phyloP scores from a whole-genome alignment of 371 early-diverging fungal genomes.

The Mortierella sp. region DNA sequence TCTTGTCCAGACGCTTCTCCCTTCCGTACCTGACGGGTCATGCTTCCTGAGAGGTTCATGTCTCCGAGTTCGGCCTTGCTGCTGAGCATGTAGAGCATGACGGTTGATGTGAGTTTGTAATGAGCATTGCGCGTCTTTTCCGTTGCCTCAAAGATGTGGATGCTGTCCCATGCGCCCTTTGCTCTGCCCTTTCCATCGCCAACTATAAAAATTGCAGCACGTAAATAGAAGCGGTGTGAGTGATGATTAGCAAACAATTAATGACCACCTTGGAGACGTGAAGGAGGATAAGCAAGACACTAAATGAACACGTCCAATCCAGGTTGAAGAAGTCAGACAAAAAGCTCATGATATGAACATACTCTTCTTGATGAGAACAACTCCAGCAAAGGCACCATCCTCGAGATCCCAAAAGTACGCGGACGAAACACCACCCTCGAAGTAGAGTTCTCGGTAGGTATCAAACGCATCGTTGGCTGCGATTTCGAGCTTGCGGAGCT shows the following conservation, averaged over 20 bases:
- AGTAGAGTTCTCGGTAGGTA: constrained; percentile 97
- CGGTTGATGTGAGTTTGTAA: constrained; percentile 96
- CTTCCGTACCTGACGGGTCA: constrained; percentile 90
- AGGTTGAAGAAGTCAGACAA: background rate
- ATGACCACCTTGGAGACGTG: background rate
- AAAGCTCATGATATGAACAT: constrained; percentile 10
- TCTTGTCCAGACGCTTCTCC: background rate
- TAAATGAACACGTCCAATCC: too few relatives aligned
- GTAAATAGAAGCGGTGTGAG: background rate
- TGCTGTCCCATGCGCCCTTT: constrained; percentile 99
- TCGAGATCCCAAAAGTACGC: constrained; percentile 94
- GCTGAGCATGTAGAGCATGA: constrained; percentile 93
- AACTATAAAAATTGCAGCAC: constrained; percentile 58
- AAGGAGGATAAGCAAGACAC: background rate
- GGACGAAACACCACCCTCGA: constrained; percentile 96
- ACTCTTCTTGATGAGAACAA: constrained; percentile 97
- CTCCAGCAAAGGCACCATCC: constrained; percentile 95
- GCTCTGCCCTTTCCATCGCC: constrained; percentile 75
- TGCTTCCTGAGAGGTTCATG: constrained; percentile 91
- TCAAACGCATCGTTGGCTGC: constrained; percentile 97
- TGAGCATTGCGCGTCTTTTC: constrained; percentile 88
- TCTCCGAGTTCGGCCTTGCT: constrained; percentile 77
- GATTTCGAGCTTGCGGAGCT: constrained; percentile 90
- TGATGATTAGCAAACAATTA: background rate
- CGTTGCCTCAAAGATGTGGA: constrained; percentile 94